Evolutionary conservation across 2,329 filamentous ascomycete genomes (phyloP).

Genomic region (Fusarium globosum): DNA sequence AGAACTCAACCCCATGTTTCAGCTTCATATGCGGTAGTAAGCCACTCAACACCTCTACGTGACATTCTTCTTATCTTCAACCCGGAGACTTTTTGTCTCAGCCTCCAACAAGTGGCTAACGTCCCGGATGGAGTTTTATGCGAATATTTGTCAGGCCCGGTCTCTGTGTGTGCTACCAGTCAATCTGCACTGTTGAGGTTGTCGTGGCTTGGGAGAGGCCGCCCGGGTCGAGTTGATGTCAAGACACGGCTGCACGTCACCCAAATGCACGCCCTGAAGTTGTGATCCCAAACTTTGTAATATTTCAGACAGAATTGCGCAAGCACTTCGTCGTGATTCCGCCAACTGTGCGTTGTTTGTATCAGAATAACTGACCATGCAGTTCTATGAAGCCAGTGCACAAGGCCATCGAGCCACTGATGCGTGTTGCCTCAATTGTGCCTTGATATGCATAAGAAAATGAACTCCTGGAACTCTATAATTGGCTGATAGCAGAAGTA

Average conservation of each 20-base stretch:
- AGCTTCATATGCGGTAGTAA: neutral
- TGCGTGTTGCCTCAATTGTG: neutral
- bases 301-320: neutral
- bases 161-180: neutral
- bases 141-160: no score
- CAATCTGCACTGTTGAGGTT: neutral
- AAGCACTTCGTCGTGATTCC: neutral
- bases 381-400: neutral
- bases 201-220: neutral
- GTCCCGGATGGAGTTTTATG: no score
- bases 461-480: neutral
- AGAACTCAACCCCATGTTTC: neutral
- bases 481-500: neutral
- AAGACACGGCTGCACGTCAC: neutral
- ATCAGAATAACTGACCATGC: neutral
- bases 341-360: neutral
- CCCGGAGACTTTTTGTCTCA: neutral
- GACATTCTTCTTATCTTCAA: constrained; percentile 1
- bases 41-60: neutral
- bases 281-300: neutral
- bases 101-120: neutral
- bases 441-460: neutral
- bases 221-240: neutral
- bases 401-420: neutral
- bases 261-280: neutral